A percentile compares a stretch with the other conserved stretches of the same genome.
These are phyloP conservation scores for Talaromyces sp. DNA, from an alignment of 2,329 filamentous ascomycete species.

Conservation along the genomic window DNA sequence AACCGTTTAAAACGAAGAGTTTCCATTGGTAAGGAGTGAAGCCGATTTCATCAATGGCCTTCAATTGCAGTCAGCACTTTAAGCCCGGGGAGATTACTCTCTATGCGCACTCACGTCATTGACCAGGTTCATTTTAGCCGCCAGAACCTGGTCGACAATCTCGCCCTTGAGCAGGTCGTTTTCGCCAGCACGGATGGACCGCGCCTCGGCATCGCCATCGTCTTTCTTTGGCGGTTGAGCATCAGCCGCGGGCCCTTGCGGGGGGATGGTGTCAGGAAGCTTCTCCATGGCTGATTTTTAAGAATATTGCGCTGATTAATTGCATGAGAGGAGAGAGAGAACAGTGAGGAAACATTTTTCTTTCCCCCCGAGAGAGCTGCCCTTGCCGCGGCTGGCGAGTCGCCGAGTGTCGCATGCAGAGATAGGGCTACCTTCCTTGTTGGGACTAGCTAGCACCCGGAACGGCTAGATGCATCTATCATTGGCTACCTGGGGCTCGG, in stretches of 20 bases:
- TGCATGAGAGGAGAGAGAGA: background rate
- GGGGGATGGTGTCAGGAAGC: background rate
- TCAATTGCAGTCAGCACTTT: background rate
- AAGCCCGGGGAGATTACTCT: background rate
- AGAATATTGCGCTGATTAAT: background rate
- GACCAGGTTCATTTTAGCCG: constrained; percentile 63
- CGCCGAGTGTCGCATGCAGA: background rate
- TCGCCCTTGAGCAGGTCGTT: constrained; percentile 7
- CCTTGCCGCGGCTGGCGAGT: too few species aligned
- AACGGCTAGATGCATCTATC: background rate
- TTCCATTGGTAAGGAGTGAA: constrained; percentile 52
- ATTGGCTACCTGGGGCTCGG: background rate
- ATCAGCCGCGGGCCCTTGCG: background rate
- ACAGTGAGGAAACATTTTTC: background rate
- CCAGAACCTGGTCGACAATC: constrained; percentile 52
- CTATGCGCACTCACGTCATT: constrained; percentile 51
- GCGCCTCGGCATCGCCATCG: background rate
- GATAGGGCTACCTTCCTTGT: background rate
- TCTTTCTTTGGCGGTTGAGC: background rate
- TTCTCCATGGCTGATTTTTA: background rate
- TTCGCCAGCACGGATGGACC: constrained; percentile 3
- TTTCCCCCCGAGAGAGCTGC: background rate
- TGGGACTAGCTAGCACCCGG: background rate
- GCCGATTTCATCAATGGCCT: constrained; percentile 49
- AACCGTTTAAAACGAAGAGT: constrained; percentile 56